Base-by-base conservation (phyloP, 2,329 filamentous ascomycete species). In the Exophiala aquamarina region DNA sequence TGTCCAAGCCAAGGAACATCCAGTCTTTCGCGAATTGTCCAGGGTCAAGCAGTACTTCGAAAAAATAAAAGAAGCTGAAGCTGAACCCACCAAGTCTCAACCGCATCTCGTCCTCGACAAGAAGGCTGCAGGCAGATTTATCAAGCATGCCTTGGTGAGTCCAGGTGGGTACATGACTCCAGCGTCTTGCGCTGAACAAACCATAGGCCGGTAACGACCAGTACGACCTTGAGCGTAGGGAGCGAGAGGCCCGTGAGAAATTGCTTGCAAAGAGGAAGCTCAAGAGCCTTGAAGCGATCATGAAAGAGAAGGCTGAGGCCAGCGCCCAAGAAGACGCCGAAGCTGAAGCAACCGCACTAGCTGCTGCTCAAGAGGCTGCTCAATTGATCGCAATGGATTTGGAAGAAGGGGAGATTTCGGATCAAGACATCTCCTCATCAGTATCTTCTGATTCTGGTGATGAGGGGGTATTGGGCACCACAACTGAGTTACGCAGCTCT, bases 21-120 rank as follows among this genome's bases (percentile, higher is more conserved):
- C 88, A 20, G 82, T 98, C 49, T 93, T 89, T 69, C 78, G 79
- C 49, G 93, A 98, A 72, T 78, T 98, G 54, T 85, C 82, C 49
- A 83, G 93, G 47, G 84, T 97, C 44, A 89, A 85, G 67, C 86
- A 90, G 64, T 97, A 97, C 68, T 95, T 95, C 69, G 82, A 81
- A 50, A 98, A 97, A 73, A 92, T 97, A 65, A 89, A 93, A 63
- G 74, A 76, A 11, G 78, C 82, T 3, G 90, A 96, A 67, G 40
- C 45, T 9, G 77, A 74, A 5, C 78, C 80, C 1, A 76, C 78
- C 3, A 67, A 72, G 43, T 74, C 81, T 61, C 76, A 78, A 23
- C 73, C 67, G 50, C 77, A 72, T 1, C 70, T 88, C 54, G 81
- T 68, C 17, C 62, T 86, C 18, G 78, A 96, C 63, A 91, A 87